These are phyloP conservation scores for Globisporangium ultimum DNA, from an alignment of 352 stramenopile genomes.

Conservation along the genomic window DNA sequence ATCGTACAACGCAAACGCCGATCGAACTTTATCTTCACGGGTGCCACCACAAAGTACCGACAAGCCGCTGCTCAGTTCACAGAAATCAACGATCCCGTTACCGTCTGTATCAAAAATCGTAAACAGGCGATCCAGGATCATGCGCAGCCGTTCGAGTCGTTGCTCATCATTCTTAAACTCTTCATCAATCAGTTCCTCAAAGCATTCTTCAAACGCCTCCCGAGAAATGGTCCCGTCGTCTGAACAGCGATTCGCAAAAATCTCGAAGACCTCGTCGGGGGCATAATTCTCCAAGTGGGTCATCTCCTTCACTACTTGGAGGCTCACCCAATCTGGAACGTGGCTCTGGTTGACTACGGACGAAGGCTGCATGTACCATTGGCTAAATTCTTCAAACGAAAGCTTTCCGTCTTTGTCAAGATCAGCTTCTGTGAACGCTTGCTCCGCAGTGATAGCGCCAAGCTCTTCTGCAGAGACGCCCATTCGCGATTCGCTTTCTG, in stretches of 20 bases:
- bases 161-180: conserved; percentile 71
- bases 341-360: conserved; percentile 20
- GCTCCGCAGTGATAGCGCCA: conserved; percentile 67
- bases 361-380: conserved; percentile 71
- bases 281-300: conserved; percentile 81
- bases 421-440: conserved; percentile 81
- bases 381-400: conserved; percentile 81
- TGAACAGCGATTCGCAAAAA: conserved; percentile 79
- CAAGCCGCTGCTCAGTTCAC: conserved; percentile 77
- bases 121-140: conserved; percentile 80
- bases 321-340: conserved; percentile 61
- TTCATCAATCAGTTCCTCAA: conserved; percentile 80
- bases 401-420: conserved; percentile 71
- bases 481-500: conserved; percentile 50
- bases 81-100: conserved; percentile 81
- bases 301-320: conserved; percentile 82
- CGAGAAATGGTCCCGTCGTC: conserved; percentile 78
- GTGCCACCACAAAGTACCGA: conserved; percentile 80
- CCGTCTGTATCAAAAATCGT: conserved; percentile 77
- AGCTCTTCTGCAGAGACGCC: conserved; percentile 71
- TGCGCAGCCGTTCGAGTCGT: conserved; percentile 51
- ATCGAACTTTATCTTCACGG: conserved; percentile 79
- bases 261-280: conserved; percentile 81
- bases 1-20: conserved; percentile 86
- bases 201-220: conserved; percentile 81